Base-by-base conservation (phyloP, 805 yeast species). In the Lachancea sp. region DNA sequence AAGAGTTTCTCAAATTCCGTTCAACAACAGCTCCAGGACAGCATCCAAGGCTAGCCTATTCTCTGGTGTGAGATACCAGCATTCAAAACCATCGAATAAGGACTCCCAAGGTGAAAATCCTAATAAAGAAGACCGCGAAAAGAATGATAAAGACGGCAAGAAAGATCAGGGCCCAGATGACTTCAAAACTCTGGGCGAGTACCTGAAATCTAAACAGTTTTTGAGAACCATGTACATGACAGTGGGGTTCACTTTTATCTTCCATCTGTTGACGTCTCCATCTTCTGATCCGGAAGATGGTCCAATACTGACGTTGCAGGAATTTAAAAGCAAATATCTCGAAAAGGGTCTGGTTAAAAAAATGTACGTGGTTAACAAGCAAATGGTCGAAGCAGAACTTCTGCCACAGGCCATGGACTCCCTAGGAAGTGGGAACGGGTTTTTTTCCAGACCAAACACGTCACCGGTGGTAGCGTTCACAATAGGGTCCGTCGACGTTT, bases 401-500 rank as follows among this genome's bases (percentile, higher is more conserved):
- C 74, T 52, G 65, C 78, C 51, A 52, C 71, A 45, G 57, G 73
- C 53, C 63, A 65, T 55, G 67, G 42, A 42, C 15, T 44, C 44
- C 18, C 34, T 49, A 33, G 51, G 52, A 45, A 8, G 38, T 34
- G 42, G 44, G 16, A 36, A 34, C 46, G 36, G 58, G 34, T 25
- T 43, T 38, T 41, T 48, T 45, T 16, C 53, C 47, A 13, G 40
- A 41, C 41, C 49, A 40, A 38, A 48, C 57, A 27, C 56, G 55
- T 43, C 75, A 69, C 50, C 80, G 5, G 67, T 74, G 9, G 84
- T 82, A 8, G 73, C 75, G 2, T 90, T 90, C 69, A 83, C 95
- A 12, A 87, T 90, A 56, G 96, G 97, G 3, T 85, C 95, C 0
- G 81, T 88, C 6, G 90, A 85, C 52, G 72, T 78, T 18, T 86